Evolutionary conservation across 2,329 filamentous ascomycete species (phyloP).

Genomic region (Trichoderma koningiopsis): DNA sequence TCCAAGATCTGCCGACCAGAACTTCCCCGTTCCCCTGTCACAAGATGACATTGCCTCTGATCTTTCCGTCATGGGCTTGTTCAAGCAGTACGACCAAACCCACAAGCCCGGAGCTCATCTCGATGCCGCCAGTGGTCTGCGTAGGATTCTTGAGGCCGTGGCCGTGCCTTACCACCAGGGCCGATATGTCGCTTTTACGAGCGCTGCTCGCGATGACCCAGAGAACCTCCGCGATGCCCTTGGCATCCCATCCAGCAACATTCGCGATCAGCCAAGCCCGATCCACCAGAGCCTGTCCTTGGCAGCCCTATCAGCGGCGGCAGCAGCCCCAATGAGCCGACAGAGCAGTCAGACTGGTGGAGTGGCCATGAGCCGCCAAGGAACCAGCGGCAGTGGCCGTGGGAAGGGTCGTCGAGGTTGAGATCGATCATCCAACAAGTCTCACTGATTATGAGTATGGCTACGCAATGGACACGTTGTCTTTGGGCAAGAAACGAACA

Average conservation of each 20-base stretch:
- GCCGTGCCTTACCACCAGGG: slow-evolving; percentile 51
- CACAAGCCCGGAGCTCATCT: slow-evolving; percentile 59
- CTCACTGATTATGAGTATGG: neutral
- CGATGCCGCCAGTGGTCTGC: slow-evolving; percentile 55
- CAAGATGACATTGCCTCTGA: slow-evolving; percentile 58
- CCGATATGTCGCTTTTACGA: slow-evolving; percentile 53
- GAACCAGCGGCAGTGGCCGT: slow-evolving; percentile 52
- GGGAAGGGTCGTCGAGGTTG: slow-evolving; percentile 48
- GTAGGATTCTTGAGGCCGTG: slow-evolving; percentile 58
- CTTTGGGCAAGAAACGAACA: neutral
- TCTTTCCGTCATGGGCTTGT: slow-evolving; percentile 59
- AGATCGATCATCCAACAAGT: slow-evolving; percentile 1
- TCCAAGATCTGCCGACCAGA: slow-evolving; percentile 56
- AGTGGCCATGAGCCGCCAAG: slow-evolving; percentile 59
- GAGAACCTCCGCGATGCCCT: slow-evolving; percentile 54
- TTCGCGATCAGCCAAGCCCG: slow-evolving; percentile 46
- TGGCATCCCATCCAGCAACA: slow-evolving; percentile 49
- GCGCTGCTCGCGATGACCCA: slow-evolving; percentile 49
- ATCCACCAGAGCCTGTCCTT: slow-evolving; percentile 31
- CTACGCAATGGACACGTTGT: neutral
- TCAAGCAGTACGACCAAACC: slow-evolving; percentile 57
- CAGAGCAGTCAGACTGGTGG: slow-evolving; percentile 59
- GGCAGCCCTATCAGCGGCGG: slow-evolving; percentile 40
- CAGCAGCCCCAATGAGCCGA: slow-evolving; percentile 55
- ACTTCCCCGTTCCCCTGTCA: slow-evolving; percentile 55